A percentile compares a stretch with the other conserved stretches of the same genome.
phyloP scores from a whole-genome alignment of 306 rosid species.

The Vigna mungo region DNA sequence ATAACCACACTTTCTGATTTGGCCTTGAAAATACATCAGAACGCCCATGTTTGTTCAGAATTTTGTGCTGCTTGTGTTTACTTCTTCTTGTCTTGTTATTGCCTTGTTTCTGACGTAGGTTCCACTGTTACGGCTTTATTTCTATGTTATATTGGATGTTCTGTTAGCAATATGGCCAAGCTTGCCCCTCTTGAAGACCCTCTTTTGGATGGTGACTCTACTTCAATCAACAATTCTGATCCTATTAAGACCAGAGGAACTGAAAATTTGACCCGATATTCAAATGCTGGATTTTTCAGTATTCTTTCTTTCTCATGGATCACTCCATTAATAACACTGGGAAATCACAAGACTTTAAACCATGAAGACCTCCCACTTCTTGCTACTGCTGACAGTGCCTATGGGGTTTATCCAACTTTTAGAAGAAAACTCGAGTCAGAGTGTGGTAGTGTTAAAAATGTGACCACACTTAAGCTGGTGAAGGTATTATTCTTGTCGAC shows the following conservation, averaged over 20 bases:
- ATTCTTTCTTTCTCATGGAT: slow-evolving; percentile 83
- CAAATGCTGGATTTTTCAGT: slow-evolving; percentile 73
- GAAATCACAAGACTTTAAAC: slow-evolving; percentile 70
- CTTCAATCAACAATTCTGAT: slow-evolving; percentile 39
- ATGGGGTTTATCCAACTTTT: slow-evolving; percentile 56
- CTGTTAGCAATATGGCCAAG: slow-evolving; percentile 44
- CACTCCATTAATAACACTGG: slow-evolving; percentile 65
- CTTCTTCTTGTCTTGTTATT: slow-evolving; percentile 42
- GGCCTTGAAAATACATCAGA: slow-evolving; percentile 38
- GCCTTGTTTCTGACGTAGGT: slow-evolving; percentile 55
- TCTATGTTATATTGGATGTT: slow-evolving; percentile 53
- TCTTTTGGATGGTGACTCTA: slow-evolving; percentile 64
- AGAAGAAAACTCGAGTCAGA: slow-evolving; percentile 61
- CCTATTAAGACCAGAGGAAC: slow-evolving; percentile 44
- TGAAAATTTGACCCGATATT: slow-evolving; percentile 57
- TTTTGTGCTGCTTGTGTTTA: slow-evolving; percentile 60
- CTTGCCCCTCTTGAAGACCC: slow-evolving; percentile 61
- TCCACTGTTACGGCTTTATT: slow-evolving; percentile 56
- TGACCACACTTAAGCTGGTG: slow-evolving; percentile 59
- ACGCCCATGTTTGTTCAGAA: slow-evolving; percentile 50
- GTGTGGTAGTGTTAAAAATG: slow-evolving; percentile 47
- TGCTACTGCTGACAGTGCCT: slow-evolving; percentile 54
- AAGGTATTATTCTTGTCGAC: slow-evolving; percentile 62
- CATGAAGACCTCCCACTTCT: slow-evolving; percentile 87
- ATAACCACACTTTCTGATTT: slow-evolving; percentile 56